Conservation (phyloP, 2,329 filamentous ascomycete species). For the Fusarium sp. region DNA sequence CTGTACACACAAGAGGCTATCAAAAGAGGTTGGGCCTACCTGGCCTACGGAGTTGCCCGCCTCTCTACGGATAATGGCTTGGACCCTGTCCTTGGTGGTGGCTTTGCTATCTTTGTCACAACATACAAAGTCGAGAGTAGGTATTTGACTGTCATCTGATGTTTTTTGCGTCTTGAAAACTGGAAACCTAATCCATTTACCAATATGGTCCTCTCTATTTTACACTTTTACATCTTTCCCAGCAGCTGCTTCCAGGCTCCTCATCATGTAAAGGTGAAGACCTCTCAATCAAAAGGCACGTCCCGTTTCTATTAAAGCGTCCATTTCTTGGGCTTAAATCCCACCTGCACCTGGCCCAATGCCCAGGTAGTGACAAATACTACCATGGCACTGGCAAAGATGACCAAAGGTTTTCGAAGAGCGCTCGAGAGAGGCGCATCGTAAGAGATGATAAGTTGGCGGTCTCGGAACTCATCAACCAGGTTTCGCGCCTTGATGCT, state of each 20-base stretch:
- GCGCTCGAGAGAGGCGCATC: slow-evolving; percentile 79
- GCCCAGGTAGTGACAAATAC: slow-evolving; percentile 80
- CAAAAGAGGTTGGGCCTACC: slow-evolving; percentile 9
- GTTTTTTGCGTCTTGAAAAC: background rate
- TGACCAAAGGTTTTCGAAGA: slow-evolving; percentile 85
- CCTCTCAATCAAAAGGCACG: slow-evolving; percentile 11
- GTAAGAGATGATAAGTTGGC: slow-evolving; percentile 86
- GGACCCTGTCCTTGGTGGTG: slow-evolving; percentile 13
- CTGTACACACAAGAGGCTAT: background rate
- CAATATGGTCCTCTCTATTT: slow-evolving; percentile 29
- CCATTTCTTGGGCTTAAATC: slow-evolving; percentile 67
- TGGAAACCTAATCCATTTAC: slow-evolving; percentile 13
- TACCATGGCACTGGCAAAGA: slow-evolving; percentile 77
- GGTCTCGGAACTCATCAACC: slow-evolving; percentile 88
- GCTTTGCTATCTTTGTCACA: slow-evolving; percentile 19
- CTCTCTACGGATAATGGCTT: background rate
- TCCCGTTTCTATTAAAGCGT: slow-evolving; percentile 16
- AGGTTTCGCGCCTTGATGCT: slow-evolving; percentile 84
- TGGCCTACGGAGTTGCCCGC: slow-evolving; percentile 3
- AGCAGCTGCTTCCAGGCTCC: slow-evolving; percentile 14
- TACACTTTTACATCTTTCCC: slow-evolving; percentile 39
- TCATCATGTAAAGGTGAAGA: slow-evolving; percentile 8
- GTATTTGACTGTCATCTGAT: slow-evolving; percentile 3
- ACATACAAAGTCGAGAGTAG: slow-evolving; percentile 15
- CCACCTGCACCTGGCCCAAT: slow-evolving; percentile 81